Evolutionary conservation across 2,329 filamentous ascomycete genomes (phyloP).

Genomic region (Venturia oleaginea): DNA sequence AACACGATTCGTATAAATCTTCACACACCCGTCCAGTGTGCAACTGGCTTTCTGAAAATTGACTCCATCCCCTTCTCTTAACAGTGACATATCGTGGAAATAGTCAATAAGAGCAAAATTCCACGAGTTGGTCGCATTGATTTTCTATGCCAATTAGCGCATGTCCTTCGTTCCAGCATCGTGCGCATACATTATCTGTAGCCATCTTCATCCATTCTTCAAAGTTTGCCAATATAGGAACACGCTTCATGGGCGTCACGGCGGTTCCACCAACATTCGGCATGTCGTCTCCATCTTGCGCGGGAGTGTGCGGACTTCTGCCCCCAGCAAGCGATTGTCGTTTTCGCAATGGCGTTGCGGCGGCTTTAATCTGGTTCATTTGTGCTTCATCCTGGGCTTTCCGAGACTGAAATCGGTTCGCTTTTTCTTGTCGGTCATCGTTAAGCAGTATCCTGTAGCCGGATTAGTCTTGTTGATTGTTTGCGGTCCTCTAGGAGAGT

Average conservation of each 20-base stretch:
- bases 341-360: constrained; percentile 63
- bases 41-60: constrained; percentile 99
- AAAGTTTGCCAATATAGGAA: constrained; percentile 93
- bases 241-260: constrained; percentile 91
- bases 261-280: constrained; percentile 57
- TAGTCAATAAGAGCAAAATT: constrained; percentile 99
- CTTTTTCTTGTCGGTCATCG: constrained; percentile 89
- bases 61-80: constrained; percentile 93
- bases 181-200: constrained; percentile 62
- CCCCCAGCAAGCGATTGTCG: constrained; percentile 46
- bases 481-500: background rate
- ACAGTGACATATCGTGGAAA: constrained; percentile 96
- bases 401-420: constrained; percentile 74
- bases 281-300: constrained; percentile 47
- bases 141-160: constrained; percentile 38
- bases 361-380: constrained; percentile 82
- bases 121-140: constrained; percentile 97
- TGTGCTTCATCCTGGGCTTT: constrained; percentile 84
- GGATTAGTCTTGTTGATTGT: constrained; percentile 4
- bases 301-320: constrained; percentile 42
- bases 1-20: constrained; percentile 97
- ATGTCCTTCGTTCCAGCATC: background rate
- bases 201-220: constrained; percentile 99
- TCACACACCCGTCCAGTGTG: constrained; percentile 94
- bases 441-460: constrained; percentile 75